Evolutionary conservation across 2,329 filamentous ascomycete genomes (phyloP).

Genomic region (Chrysoporthe deuterocubensis): DNA sequence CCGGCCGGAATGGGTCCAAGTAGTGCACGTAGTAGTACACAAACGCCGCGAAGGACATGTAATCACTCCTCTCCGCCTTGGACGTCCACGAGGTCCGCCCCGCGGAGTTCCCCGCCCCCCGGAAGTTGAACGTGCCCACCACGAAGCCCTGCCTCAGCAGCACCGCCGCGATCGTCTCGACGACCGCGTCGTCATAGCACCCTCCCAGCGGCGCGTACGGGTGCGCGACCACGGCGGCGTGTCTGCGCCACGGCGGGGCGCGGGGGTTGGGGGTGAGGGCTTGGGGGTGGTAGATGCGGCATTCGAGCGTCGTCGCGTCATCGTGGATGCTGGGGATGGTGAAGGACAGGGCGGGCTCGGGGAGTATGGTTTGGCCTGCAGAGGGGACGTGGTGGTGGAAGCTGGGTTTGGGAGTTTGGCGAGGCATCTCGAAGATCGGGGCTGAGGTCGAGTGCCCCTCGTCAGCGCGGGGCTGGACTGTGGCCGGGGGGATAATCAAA

Average conservation of each 20-base stretch:
- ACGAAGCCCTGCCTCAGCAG: slow-evolving; percentile 74
- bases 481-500: background rate
- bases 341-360: slow-evolving; percentile 66
- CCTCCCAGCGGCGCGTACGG: slow-evolving; percentile 91
- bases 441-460: background rate
- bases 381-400: slow-evolving; percentile 1
- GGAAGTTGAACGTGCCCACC: slow-evolving; percentile 90
- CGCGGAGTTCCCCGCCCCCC: slow-evolving; percentile 77
- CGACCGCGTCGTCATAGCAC: slow-evolving; percentile 79
- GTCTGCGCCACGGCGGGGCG: slow-evolving; percentile 48
- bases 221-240: slow-evolving; percentile 76
- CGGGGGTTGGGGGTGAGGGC: slow-evolving; percentile 43
- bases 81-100: slow-evolving; percentile 88
- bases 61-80: slow-evolving; percentile 80
- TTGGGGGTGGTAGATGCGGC: slow-evolving; percentile 77
- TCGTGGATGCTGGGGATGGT: slow-evolving; percentile 86
- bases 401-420: background rate
- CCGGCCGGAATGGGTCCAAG: slow-evolving; percentile 48
- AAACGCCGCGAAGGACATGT: slow-evolving; percentile 80
- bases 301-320: slow-evolving; percentile 76
- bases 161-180: slow-evolving; percentile 66
- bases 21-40: slow-evolving; percentile 72
- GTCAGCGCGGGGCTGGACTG: background rate
- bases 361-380: slow-evolving; percentile 48
- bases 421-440: slow-evolving; percentile 3